phyloP scores from a whole-genome alignment of 257 asterid species.

The Fraxinus cuspidata region DNA sequence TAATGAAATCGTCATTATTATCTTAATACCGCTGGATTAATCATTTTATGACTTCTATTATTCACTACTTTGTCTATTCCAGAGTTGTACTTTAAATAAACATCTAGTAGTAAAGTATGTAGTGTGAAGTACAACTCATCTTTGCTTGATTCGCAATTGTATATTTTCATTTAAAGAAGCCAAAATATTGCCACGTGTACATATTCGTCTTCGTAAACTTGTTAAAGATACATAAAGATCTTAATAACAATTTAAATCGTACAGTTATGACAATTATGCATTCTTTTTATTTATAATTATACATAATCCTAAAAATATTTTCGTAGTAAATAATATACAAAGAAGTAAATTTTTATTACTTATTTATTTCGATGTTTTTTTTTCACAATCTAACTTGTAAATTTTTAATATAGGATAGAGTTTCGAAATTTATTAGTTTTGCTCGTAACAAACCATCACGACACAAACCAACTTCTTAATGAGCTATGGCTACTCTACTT shows the following conservation, averaged over 20 bases:
- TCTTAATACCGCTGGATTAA: conserved; percentile 2
- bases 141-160: neutral
- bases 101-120: neutral
- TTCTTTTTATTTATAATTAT: no score
- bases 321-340: no score
- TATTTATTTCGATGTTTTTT: neutral
- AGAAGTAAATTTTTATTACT: no score
- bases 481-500: no score
- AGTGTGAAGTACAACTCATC: conserved; percentile 19
- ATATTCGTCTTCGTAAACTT: neutral
- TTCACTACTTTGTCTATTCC: neutral
- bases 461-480: no score
- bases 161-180: neutral
- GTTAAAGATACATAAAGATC: neutral
- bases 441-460: neutral
- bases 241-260: neutral
- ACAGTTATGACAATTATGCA: no score
- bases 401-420: neutral
- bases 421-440: neutral
- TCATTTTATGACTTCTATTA: neutral
- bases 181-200: neutral
- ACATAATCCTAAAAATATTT: no score
- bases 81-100: neutral
- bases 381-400: neutral
- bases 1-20: conserved; percentile 1